Evolutionary conservation across 2,329 filamentous ascomycete species (phyloP).

Genomic region (Nothopassalora personata): DNA sequence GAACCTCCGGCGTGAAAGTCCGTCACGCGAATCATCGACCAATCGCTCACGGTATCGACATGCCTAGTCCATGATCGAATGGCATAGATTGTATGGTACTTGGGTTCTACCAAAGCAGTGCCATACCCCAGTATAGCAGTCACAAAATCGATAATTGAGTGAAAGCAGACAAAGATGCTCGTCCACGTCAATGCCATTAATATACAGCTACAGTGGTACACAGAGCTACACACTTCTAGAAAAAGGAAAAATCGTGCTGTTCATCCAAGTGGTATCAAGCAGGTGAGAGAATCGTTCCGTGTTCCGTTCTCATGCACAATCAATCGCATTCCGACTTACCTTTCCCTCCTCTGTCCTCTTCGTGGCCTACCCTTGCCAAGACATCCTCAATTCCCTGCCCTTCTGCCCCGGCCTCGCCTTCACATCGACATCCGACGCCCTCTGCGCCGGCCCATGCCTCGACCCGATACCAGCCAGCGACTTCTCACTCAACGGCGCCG

Average conservation of each 20-base stretch:
- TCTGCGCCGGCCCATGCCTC: not conserved
- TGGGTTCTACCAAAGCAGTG: too few relatives aligned
- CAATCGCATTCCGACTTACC: too few relatives aligned
- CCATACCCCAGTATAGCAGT: not conserved
- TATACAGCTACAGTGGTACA: not conserved
- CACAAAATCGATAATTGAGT: not conserved
- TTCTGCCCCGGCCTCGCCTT: not conserved
- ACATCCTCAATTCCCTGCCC: slow-evolving; percentile 1
- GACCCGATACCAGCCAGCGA: not conserved
- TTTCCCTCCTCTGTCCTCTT: not conserved
- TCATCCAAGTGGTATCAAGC: not conserved
- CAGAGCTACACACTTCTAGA: not conserved
- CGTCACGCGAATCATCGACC: too few relatives aligned
- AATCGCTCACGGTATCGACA: too few relatives aligned
- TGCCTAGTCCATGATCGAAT: too few relatives aligned
- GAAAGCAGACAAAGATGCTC: not conserved
- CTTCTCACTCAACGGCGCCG: not conserved
- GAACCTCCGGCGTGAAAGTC: too few relatives aligned
- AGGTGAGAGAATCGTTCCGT: not conserved
- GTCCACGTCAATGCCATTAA: not conserved
- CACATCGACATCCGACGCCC: not conserved
- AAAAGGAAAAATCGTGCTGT: not conserved
- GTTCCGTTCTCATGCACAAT: not conserved
- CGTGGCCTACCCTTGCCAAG: not conserved
- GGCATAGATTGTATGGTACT: too few relatives aligned